phyloP scores from a whole-genome alignment of 139 green algal species.

The Haematococcus sp. region DNA sequence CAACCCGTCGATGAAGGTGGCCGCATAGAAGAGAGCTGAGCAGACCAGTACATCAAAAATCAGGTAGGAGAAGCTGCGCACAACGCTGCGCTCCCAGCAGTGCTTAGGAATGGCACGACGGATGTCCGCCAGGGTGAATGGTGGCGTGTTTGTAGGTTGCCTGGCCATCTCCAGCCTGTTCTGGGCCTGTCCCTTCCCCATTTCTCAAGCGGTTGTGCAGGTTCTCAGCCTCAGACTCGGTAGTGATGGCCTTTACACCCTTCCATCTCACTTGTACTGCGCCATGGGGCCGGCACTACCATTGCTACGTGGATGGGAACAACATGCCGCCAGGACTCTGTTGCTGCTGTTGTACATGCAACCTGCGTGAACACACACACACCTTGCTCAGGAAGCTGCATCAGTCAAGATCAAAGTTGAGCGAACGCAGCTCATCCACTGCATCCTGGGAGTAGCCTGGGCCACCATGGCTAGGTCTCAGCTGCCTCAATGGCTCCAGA shows the following conservation, averaged over 20 bases:
- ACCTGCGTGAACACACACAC: too few species aligned
- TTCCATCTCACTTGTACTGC: too few species aligned
- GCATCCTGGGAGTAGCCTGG: constrained; percentile 31
- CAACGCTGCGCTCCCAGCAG: constrained; percentile 74
- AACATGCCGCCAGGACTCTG: too few species aligned
- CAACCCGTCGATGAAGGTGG: constrained; percentile 49
- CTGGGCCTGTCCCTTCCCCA: too few species aligned
- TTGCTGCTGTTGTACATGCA: too few species aligned
- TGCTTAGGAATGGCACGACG: constrained; percentile 76
- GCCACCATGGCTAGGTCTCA: constrained; percentile 35
- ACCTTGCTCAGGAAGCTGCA: too few species aligned
- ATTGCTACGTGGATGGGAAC: too few species aligned
- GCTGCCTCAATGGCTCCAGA: constrained; percentile 25
- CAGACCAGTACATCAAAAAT: constrained; percentile 46
- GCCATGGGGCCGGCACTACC: too few species aligned
- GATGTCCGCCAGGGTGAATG: constrained; percentile 72
- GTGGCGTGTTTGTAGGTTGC: constrained; percentile 27
- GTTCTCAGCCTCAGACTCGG: too few species aligned
- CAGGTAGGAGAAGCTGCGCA: constrained; percentile 63
- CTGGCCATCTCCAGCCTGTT: too few species aligned
- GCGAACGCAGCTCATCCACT: constrained; percentile 21
- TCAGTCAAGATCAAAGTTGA: constrained; percentile 46
- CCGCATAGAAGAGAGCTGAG: constrained; percentile 36
- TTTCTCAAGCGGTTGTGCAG: too few species aligned
- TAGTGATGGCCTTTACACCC: too few species aligned